Conservation (phyloP, 1,284 basidiomycete species). For the Vanrija sp. region DNA sequence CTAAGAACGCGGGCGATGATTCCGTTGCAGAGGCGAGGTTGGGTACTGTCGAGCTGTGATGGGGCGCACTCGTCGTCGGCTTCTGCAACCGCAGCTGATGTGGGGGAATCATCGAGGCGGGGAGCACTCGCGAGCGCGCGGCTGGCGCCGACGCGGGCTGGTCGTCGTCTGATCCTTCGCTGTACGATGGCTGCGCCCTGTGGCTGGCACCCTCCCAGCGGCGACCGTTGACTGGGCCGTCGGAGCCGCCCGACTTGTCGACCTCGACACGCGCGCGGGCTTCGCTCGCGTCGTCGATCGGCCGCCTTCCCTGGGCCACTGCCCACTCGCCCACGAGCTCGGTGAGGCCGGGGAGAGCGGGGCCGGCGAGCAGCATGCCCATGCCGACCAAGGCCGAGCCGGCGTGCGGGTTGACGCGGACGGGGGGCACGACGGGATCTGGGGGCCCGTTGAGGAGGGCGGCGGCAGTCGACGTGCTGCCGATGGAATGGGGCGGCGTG, state of each 20-base stretch:
- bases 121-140: too few relatives aligned
- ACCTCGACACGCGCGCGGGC: slow-evolving; percentile 41
- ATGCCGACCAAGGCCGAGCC: slow-evolving; percentile 81
- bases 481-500: slow-evolving; percentile 7
- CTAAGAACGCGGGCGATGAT: slow-evolving; percentile 5
- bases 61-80: too few relatives aligned
- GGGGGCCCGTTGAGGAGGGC: background rate
- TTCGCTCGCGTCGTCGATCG: slow-evolving; percentile 38
- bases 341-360: slow-evolving; percentile 72
- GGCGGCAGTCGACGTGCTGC: background rate
- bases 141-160: background rate
- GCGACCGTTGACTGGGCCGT: slow-evolving; percentile 24
- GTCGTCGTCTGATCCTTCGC: slow-evolving; percentile 50
- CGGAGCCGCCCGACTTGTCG: slow-evolving; percentile 40
- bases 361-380: slow-evolving; percentile 73
- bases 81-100: too few relatives aligned
- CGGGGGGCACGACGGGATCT: slow-evolving; percentile 22
- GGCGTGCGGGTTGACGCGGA: slow-evolving; percentile 66
- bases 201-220: background rate
- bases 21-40: background rate
- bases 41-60: too few relatives aligned
- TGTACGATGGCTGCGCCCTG: slow-evolving; percentile 8
- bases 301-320: slow-evolving; percentile 72
- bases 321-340: slow-evolving; percentile 74
- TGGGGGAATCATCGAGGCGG: too few relatives aligned